Base-by-base conservation (phyloP, 176 grass and related monocot genomes). In the Guadua angustifolia region DNA sequence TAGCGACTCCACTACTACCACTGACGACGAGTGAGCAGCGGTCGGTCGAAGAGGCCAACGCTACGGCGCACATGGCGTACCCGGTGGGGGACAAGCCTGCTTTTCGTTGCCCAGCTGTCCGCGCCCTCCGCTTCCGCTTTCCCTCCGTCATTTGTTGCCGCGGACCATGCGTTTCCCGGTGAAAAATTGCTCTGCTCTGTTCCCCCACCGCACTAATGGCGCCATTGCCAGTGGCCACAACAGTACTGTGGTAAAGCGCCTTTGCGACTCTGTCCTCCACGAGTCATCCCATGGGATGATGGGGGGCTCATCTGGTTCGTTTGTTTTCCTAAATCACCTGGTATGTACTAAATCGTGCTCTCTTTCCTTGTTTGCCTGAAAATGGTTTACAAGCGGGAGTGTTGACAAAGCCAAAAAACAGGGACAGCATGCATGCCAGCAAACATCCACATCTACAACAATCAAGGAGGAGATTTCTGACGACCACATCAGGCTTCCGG, bases 51-150 rank as follows among this genome's bases (percentile, higher is more conserved):
- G n/a, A 7, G 57, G 49, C 25, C 11, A 38, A 25, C 78, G 61
- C 69, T 16, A 19, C 71, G 61, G 78, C 78, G 71, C 85, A 82
- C 78, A 87, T 76, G 85, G 71, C 51, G 71, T 62, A 36, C 24
- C 47, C 49, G 70, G 60, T 49, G 78, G 50, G 47, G 9, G 84
- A 80, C 60, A 18, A 25, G 36, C 15, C 39, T 18, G 60, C 65
- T 67, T 18, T 0, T 22, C 59, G 35, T 69, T 47, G 59, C 59
- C 59, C 17, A 58, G 69, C 77, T 74, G 77, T 74, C 24, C 32
- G 14, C 8, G 65, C 10, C 7, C 24, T 7, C 56, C 45, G 32
- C 71, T 8, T 77, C n/a, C n/a, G n/a, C n/a, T n/a, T n/a, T 5
- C 4, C 29, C 70, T 61, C 42, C 21, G 2, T 79, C 65, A 24